Conservation (phyloP, 495 filamentous ascomycete species). For the Hypomontagnella monticulosa region DNA sequence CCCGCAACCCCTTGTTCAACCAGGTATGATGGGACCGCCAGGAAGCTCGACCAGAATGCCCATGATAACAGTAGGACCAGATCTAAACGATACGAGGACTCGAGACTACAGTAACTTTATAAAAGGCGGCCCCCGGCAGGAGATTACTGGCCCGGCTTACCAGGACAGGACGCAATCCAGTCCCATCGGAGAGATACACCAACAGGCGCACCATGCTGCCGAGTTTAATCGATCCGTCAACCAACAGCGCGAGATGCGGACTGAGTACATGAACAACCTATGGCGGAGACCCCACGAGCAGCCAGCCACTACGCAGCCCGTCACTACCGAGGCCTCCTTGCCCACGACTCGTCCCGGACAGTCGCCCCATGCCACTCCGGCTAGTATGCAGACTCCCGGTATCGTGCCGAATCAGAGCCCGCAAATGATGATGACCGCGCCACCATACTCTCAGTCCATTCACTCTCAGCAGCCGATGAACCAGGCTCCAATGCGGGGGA, state of each 20-base stretch:
- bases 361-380: constrained; percentile 58
- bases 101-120: constrained; percentile 85
- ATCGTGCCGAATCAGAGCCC: constrained; percentile 62
- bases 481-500: constrained; percentile 62
- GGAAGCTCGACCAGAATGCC: constrained; percentile 76
- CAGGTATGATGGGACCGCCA: constrained; percentile 72
- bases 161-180: constrained; percentile 85
- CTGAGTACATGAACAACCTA: constrained; percentile 76
- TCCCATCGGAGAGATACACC: constrained; percentile 82
- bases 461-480: constrained; percentile 61
- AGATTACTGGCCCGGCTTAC: constrained; percentile 87
- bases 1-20: constrained; percentile 74
- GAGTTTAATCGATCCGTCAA: constrained; percentile 88
- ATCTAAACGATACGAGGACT: constrained; percentile 78
- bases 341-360: constrained; percentile 60
- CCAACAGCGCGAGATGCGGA: constrained; percentile 76
- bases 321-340: constrained; percentile 54
- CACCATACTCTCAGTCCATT: constrained; percentile 61
- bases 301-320: constrained; percentile 64
- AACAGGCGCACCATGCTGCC: constrained; percentile 85
- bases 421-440: constrained; percentile 66
- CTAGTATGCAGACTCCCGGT: constrained; percentile 52
- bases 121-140: constrained; percentile 78
- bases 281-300: constrained; percentile 82
- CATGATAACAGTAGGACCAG: constrained; percentile 83